Evolutionary conservation across 2,329 filamentous ascomycete genomes (phyloP).

Genomic region (Macrophomina phaseolina): DNA sequence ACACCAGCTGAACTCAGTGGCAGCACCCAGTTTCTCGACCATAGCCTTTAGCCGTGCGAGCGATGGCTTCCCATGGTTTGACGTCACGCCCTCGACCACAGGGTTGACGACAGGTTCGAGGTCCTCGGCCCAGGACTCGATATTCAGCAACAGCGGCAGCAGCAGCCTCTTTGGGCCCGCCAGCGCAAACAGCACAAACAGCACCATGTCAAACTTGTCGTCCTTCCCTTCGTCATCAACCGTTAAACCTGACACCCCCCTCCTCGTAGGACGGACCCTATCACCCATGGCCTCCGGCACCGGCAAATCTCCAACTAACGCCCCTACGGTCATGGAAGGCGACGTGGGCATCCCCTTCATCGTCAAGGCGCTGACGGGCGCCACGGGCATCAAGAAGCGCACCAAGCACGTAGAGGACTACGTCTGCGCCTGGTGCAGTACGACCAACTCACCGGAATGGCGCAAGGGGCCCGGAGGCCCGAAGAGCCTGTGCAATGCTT

Average conservation of each 20-base stretch:
- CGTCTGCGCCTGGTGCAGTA: slow-evolving; percentile 19
- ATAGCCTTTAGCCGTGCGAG: neutral
- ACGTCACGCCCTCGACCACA: neutral
- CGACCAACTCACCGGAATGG: slow-evolving; percentile 21
- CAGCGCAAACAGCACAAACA: slow-evolving; percentile 13
- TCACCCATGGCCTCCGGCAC: neutral
- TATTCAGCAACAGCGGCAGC: slow-evolving; percentile 9
- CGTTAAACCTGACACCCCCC: neutral
- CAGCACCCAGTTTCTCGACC: neutral
- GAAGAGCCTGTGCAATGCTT: slow-evolving; percentile 26
- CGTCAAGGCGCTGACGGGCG: slow-evolving; percentile 1
- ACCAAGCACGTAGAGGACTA: slow-evolving; percentile 17
- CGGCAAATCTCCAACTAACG: neutral
- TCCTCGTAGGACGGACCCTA: neutral
- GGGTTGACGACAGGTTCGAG: neutral
- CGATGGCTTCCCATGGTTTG: slow-evolving; percentile 18
- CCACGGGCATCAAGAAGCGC: neutral
- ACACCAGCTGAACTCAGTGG: neutral
- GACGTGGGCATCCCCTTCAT: slow-evolving; percentile 19
- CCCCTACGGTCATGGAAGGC: neutral
- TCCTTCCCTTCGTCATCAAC: neutral
- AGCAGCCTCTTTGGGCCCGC: slow-evolving; percentile 7
- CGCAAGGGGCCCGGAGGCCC: slow-evolving; percentile 13
- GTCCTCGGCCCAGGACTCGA: slow-evolving; percentile 10
- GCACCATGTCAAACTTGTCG: neutral